Evolutionary conservation across 352 stramenopile species (phyloP), one percentile per base, ranked within the genome.

Genomic region (Pythium insidiosum): DNA sequence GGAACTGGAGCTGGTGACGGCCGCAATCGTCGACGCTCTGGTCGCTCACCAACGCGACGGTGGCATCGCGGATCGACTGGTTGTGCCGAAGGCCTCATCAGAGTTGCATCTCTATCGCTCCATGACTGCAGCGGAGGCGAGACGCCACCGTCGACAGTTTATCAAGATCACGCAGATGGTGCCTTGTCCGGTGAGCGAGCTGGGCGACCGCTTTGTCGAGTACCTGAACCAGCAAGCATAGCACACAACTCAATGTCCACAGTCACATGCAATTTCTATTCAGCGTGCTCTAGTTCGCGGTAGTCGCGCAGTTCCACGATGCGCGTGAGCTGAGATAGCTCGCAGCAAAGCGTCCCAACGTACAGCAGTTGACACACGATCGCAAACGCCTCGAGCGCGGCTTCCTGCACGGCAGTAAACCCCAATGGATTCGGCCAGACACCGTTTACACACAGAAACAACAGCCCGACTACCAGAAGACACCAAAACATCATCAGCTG

Each of bases 281-380:
- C 73, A 40, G 51, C 62, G 10, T 67, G 70, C 46, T 83, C 70
- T 40, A 87, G 46, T 25, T 80, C 60, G 28, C 62, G 40, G 47
- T 87, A 85, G 46, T 88, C 72, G 34, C 53, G 72, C 22, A 67
- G 55, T 36, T 91, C 73, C 30, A 88, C 69, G 29, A 84, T 60
- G 6, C 56, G 56, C 23, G 63, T 61, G 38, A 91, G 69, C 40
- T 63, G 56, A 11, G 74, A 59, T 18, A 89, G 50, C 47, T 94
- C 81, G 38, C 76, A 84, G 4, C 74, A 86, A 1, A 88, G 48
- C 38, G 81, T 94, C 11, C 81, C 81, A 73, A 94, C 89, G 63
- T 85, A 94, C 16, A 94, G 53, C n/a, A 94, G 62, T 46, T 94
- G 81, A 31, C 76, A 94, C 13, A 91, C 61, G 53, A 94, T 91